Evolutionary conservation across 306 rosid species (phyloP).

Genomic region (Lablab purpureus): DNA sequence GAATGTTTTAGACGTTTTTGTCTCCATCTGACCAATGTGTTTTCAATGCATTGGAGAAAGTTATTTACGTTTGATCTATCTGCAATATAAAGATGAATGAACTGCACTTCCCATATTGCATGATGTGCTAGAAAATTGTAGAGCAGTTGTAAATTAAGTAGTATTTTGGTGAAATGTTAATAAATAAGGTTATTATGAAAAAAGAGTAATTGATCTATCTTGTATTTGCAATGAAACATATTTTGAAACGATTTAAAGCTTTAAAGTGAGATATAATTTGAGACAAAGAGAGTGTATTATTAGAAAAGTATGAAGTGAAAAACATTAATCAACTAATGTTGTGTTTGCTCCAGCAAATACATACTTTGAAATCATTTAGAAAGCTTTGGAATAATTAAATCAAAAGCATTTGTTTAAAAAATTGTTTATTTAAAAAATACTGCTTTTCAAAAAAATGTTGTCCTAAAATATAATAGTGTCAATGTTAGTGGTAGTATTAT

Average conservation of each 20-base stretch:
- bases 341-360: not conserved
- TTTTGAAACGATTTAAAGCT: not conserved
- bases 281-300: not conserved
- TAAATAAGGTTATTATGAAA: not conserved
- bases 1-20: conserved; percentile 19
- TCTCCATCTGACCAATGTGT: conserved; percentile 6
- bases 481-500: not conserved
- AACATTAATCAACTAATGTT: not conserved
- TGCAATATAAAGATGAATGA: not conserved
- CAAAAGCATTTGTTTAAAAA: not conserved
- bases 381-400: too few species aligned
- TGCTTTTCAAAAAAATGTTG: not conserved
- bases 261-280: not conserved
- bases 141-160: not conserved
- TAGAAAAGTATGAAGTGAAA: not conserved
- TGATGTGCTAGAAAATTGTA: not conserved
- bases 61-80: conserved; percentile 9
- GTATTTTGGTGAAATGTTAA: not conserved
- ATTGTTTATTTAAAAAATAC: not conserved
- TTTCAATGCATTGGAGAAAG: conserved; percentile 32
- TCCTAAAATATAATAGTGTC: not conserved
- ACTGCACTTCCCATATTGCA: not conserved
- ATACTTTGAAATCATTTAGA: not conserved
- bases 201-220: not conserved
- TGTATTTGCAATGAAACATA: not conserved